Base-by-base conservation (phyloP, 1,139 yeast genomes). In the Nadsonia starkeyi-henricii region DNA sequence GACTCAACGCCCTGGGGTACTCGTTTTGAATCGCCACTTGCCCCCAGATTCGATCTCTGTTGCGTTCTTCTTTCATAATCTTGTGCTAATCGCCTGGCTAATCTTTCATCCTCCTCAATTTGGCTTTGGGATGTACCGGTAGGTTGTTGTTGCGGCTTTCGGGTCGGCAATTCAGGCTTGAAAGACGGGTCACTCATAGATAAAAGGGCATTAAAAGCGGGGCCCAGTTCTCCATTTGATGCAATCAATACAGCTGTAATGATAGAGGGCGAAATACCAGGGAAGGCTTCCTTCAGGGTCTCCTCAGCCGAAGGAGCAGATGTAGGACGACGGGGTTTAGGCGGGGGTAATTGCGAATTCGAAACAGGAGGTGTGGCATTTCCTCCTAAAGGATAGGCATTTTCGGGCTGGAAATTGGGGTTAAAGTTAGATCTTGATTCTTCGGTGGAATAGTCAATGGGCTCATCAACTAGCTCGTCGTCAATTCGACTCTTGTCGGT, bases 141-240 rank as follows among this genome's bases (percentile, higher is more conserved):
- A 21, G 66, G 45, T 3, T 42, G 45, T 39, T 53, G 60, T 15
- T 30, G 45, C 4, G 39, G 33, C 37, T 37, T 17, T 39, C 44
- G 30, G 20, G 47, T 45, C 15, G 81, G 74, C 48, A 79, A 75
- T 50, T 79, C 82, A 15, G 86, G 81, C 57, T 74, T 74, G 60
- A 76, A 79, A 8, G 72, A 66, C 7, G 95, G 95, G 66, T 89
- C 96, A 15, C 86, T 79, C 52, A 85, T 69, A 56, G 77, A 85
- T 54, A 91, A 70, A 59, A 89, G 69, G 0, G 96, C 96, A 63
- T 82, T 83, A 69, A 89, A 89, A 0, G 96, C 95, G 0, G 85
- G 81, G 57, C 85, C 96, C 36, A 85, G 65, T 45, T 76, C 72
- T 23, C 95, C 95, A 47, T 74, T 78, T 18, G 95, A 79, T 1